Evolutionary conservation across 2,329 filamentous ascomycete species (phyloP).

Genomic region (Trichoderma sp.): DNA sequence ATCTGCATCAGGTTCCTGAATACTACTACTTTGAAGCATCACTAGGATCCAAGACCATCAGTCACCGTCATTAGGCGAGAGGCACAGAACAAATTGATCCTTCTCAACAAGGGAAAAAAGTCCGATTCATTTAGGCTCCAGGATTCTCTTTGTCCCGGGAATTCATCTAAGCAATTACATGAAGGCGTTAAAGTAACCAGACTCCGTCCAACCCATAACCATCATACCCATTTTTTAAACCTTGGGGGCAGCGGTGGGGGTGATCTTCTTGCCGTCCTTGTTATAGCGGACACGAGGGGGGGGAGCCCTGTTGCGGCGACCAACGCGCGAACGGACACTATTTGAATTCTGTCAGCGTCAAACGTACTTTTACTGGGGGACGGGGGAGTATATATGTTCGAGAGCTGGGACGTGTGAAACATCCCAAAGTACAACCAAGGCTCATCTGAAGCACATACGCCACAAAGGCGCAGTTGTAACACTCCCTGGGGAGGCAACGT

Average conservation of each 20-base stretch:
- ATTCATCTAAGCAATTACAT: slow-evolving; percentile 39
- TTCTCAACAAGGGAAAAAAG: slow-evolving; percentile 23
- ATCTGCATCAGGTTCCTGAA: neutral
- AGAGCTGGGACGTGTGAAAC: slow-evolving; percentile 22
- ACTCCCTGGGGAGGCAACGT: slow-evolving; percentile 62
- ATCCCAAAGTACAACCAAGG: slow-evolving; percentile 54
- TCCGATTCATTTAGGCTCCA: slow-evolving; percentile 27
- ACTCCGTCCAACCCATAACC: slow-evolving; percentile 34
- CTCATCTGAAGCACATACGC: slow-evolving; percentile 55
- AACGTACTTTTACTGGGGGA: slow-evolving; percentile 30
- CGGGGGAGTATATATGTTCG: slow-evolving; percentile 20
- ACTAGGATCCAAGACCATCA: neutral
- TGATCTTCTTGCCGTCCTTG: slow-evolving; percentile 99
- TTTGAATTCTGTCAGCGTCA: slow-evolving; percentile 41
- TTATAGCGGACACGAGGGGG: slow-evolving; percentile 98
- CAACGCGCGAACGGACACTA: slow-evolving; percentile 94
- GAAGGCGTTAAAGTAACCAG: slow-evolving; percentile 38
- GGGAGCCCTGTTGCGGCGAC: slow-evolving; percentile 97
- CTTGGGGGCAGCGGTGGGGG: slow-evolving; percentile 58
- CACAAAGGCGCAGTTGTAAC: slow-evolving; percentile 53
- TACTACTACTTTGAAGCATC: neutral
- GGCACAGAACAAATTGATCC: neutral
- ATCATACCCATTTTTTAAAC: slow-evolving; percentile 33
- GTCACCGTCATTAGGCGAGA: neutral
- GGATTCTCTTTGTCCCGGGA: slow-evolving; percentile 32